Evolutionary conservation across 2,329 filamentous ascomycete genomes (phyloP), one percentile per base, ranked within the genome.

Genomic region (Venturia effusa): DNA sequence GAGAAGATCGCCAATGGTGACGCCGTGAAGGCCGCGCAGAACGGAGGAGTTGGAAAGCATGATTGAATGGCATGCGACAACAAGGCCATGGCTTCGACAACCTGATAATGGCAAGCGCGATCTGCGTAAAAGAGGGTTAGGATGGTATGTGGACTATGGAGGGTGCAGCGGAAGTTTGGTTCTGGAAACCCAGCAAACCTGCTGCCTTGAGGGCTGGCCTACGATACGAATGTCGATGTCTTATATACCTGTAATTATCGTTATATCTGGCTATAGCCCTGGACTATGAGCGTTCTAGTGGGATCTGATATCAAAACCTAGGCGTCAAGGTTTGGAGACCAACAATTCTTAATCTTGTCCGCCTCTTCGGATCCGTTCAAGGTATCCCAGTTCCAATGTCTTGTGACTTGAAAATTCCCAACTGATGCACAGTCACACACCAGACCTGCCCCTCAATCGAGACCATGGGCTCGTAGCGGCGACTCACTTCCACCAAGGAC

Each of bases 1-100:
- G 51, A 57, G 51, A 57, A 57, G 51, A 34, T 57, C 13, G 51
- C 51, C 51, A 57, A 57, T 37, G 51, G 51, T 7, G 51, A 57
- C 34, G 30, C 51, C 19, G 51, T 57, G 27, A 57, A 57, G 30
- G 51, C 30, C 8, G 51, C 51, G 15, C 51, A 57, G 24, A 57
- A 57, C 13, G 51, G 51, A 57, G 51, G 24, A 34, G 30, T 57
- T 8, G 51, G 51, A 5, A 57, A 57, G 27, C 51, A 57, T 22
- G 51, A 57, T n/a, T 57, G 51, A 57, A 30, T 22, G 22, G 27
- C 27, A 2, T 51, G 22, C 45, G n/a, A 17, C 3, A 15, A 7
- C 24, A 48, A n/a, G n/a, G 3, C 8, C 45, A 19, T 34, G 27
- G 30, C 13, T 55, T 34, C 51, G 22, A 55, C 5, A 30, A 3